Evolutionary conservation across 2,329 filamentous ascomycete genomes (phyloP), one percentile per base, ranked within the genome.

Genomic region (Botrytis byssoidea): DNA sequence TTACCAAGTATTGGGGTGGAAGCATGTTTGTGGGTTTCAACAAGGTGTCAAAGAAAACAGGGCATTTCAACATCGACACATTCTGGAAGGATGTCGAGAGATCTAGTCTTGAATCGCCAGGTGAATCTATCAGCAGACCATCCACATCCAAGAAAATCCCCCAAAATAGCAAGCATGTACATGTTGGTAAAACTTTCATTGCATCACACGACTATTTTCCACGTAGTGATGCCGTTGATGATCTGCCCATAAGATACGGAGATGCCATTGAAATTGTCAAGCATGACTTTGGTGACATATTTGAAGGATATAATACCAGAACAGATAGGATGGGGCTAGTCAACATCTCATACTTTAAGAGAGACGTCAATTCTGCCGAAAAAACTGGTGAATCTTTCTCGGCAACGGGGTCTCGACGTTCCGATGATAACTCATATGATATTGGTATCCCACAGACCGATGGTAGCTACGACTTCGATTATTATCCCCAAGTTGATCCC

Each of bases 101-200:
- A 14, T 57, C 25, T 10, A 40, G 16, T 40, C 1, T 29, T 10
- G 16, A 29, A 35, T 35, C 35, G 5, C 35, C 35, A 35, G 35
- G 35, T 35, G 35, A 35, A 14, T 16, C 9, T 29, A 29, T 40
- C 4, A 22, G 9, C 16, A 2, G 20, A 29, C 46, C 20, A 67
- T 25, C 37, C 9, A 22, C 9, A 3, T 48, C 14, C 22, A 35
- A 29, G 9, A 12, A 37, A 8, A 9, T 18, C 12, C 14, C 22
- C 46, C 18, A 29, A 40, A 37, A 37, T 8, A 22, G 10, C 44
- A 35, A 7, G 7, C 14, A 25, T n/a, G 14, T 55, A 37, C 46
- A 67, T 20, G 35, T 55, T 57, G 65, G 65, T 4, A 68, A 55
- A 42, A 68, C 25, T 25, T 68, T 68, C 16, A 55, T 55, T 40